phyloP scores from a whole-genome alignment of 1,284 basidiomycete species.

The Wolfiporia cocos region DNA sequence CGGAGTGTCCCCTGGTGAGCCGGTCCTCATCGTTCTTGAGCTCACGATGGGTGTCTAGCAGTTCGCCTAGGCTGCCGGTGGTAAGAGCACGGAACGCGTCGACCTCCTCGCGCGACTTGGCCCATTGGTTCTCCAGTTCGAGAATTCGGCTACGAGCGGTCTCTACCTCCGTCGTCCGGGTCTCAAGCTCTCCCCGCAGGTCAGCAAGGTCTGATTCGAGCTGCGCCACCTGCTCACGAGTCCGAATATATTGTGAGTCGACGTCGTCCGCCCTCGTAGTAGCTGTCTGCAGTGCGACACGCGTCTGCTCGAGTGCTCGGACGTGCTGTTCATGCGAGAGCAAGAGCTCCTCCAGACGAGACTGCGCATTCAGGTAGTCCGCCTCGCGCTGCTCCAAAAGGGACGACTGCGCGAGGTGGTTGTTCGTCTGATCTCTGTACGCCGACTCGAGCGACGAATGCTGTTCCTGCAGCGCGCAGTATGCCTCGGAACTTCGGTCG shows the following conservation, averaged over 20 bases:
- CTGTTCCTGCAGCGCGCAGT: conserved; percentile 70
- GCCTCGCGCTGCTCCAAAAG: conserved; percentile 73
- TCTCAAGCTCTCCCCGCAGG: conserved; percentile 73
- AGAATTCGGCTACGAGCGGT: conserved; percentile 54
- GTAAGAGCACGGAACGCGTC: conserved; percentile 81
- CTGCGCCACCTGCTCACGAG: conserved; percentile 58
- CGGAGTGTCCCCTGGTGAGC: conserved; percentile 63
- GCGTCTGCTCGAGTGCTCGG: conserved; percentile 81
- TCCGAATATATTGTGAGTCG: conserved; percentile 67
- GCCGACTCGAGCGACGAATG: conserved; percentile 58
- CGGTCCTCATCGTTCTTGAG: conserved; percentile 78
- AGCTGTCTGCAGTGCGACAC: conserved; percentile 71
- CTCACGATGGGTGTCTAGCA: conserved; percentile 81
- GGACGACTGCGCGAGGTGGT: conserved; percentile 73
- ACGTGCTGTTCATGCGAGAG: conserved; percentile 78
- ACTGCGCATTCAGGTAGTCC: conserved; percentile 63
- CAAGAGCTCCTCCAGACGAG: conserved; percentile 68
- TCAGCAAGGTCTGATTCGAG: conserved; percentile 76
- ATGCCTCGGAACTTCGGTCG: conserved; percentile 61
- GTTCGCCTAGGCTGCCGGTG: conserved; percentile 76
- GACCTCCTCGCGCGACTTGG: conserved; percentile 86
- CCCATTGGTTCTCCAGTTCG: conserved; percentile 83
- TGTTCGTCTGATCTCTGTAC: conserved; percentile 77
- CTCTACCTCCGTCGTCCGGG: conserved; percentile 67
- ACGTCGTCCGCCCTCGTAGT: conserved; percentile 79